A percentile compares a stretch with the other conserved stretches of the same genome.
phyloP scores from a whole-genome alignment of 73 alveolate genomes.

The Paramecium primaurelia region DNA sequence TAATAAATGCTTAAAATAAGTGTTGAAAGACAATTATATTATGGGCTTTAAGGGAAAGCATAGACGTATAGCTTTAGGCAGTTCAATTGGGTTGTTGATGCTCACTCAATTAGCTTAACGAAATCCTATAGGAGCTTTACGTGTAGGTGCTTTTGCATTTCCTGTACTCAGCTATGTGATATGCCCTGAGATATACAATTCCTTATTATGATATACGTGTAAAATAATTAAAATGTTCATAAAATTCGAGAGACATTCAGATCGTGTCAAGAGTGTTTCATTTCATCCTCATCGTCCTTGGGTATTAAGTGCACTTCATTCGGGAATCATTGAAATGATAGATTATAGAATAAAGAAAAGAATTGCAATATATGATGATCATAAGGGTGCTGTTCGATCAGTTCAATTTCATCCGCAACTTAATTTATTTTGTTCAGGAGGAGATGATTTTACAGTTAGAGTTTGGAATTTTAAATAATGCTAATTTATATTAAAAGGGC shows the following conservation, averaged over 20 bases:
- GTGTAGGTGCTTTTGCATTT: background rate
- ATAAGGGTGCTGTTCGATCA: conserved; percentile 76
- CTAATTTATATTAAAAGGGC: conserved; percentile 89
- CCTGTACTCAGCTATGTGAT: background rate
- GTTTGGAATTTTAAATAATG: conserved; percentile 74
- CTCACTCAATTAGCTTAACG: background rate
- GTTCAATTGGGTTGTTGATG: background rate
- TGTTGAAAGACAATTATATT: background rate
- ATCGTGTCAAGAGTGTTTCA: conserved; percentile 93
- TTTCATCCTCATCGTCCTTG: conserved; percentile 97
- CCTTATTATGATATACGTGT: conserved; percentile 15
- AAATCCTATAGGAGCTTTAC: background rate
- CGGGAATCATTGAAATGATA: conserved; percentile 93
- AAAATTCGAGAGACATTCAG: conserved; percentile 93
- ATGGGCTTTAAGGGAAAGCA: background rate
- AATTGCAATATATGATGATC: conserved; percentile 76
- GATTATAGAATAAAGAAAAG: conserved; percentile 85
- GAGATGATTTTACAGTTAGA: conserved; percentile 98
- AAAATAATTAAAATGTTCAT: conserved; percentile 53
- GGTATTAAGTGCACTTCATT: conserved; percentile 79
- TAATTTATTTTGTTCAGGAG: conserved; percentile 94
- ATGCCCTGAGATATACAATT: conserved; percentile 4
- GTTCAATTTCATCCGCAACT: conserved; percentile 77
- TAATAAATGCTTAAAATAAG: background rate
- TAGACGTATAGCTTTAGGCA: background rate